These are phyloP conservation scores for Hyaloraphidium curvatum DNA, from an alignment of 192 early-diverging fungal genomes.

Conservation along the genomic window DNA sequence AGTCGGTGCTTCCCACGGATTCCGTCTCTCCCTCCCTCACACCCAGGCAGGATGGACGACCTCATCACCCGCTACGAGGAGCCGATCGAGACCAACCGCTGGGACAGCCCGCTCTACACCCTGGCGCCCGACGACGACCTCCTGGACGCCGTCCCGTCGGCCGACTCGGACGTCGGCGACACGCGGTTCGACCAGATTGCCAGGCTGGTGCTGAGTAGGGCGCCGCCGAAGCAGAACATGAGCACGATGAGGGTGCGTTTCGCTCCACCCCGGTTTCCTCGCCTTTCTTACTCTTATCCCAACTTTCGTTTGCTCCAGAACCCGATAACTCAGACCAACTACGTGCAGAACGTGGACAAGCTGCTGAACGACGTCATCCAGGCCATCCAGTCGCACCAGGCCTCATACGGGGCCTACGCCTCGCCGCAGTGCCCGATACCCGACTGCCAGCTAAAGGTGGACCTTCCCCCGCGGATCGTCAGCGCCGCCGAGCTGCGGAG, in stretches of 20 bases:
- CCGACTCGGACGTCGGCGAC: slow-evolving; percentile 9
- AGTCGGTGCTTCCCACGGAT: no score
- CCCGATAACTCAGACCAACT: slow-evolving; percentile 5
- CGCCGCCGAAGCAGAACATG: slow-evolving; percentile 58
- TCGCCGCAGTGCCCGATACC: background rate
- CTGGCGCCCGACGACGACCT: slow-evolving; percentile 49
- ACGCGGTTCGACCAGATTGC: slow-evolving; percentile 28
- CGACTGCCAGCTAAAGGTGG: background rate
- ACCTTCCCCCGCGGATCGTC: slow-evolving; percentile 49
- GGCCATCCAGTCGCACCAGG: slow-evolving; percentile 12
- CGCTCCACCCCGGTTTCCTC: background rate
- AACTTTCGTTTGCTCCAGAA: slow-evolving; percentile 2
- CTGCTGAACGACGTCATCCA: slow-evolving; percentile 8
- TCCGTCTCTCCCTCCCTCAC: no score
- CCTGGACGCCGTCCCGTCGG: slow-evolving; percentile 25
- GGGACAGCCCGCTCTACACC: slow-evolving; percentile 94
- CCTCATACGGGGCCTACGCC: background rate
- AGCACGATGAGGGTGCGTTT: slow-evolving; percentile 50
- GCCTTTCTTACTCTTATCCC: background rate
- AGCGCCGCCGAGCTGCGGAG: slow-evolving; percentile 66
- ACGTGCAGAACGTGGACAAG: background rate
- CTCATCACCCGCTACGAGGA: slow-evolving; percentile 83
- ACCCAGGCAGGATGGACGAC: slow-evolving; percentile 48
- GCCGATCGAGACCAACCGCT: slow-evolving; percentile 67
- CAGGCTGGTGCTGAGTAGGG: slow-evolving; percentile 49